These are phyloP conservation scores for Didymella exigua DNA, from an alignment of 2,329 filamentous ascomycete species.

Conservation along the genomic window DNA sequence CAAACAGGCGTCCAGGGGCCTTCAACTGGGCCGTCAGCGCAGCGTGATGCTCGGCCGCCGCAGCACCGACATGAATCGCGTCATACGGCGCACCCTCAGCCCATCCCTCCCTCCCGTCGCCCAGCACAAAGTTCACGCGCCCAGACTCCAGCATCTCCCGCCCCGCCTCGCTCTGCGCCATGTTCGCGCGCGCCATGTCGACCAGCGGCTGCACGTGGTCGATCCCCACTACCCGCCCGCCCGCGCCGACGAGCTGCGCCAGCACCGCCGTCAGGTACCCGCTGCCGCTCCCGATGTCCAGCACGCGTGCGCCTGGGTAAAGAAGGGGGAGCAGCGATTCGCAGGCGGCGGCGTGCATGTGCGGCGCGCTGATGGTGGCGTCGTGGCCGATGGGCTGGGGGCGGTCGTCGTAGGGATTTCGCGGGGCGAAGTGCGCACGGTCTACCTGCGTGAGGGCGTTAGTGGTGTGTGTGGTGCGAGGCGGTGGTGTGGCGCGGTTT, in stretches of 20 bases:
- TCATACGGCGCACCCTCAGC: constrained; percentile 69
- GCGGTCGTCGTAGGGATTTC: constrained; percentile 72
- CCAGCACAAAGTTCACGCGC: constrained; percentile 72
- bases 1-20: constrained; percentile 79
- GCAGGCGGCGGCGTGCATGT: constrained; percentile 72
- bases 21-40: constrained; percentile 78
- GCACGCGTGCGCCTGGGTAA: constrained; percentile 55
- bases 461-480: not conserved
- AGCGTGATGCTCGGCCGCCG: constrained; percentile 74
- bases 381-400: constrained; percentile 70
- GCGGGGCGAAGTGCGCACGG: constrained; percentile 79
- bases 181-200: constrained; percentile 50
- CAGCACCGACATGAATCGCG: constrained; percentile 93
- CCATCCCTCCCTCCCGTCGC: constrained; percentile 64
- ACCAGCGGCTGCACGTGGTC: constrained; percentile 57
- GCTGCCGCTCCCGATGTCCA: constrained; percentile 57
- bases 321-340: constrained; percentile 67
- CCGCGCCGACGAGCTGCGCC: constrained; percentile 71
- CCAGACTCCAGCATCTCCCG: constrained; percentile 66
- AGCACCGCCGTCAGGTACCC: constrained; percentile 87
- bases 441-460: constrained; percentile 68
- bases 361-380: constrained; percentile 74
- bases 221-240: constrained; percentile 54
- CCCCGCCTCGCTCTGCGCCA: constrained; percentile 52
- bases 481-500: too few relatives aligned